Evolutionary conservation across 2,329 filamentous ascomycete genomes (phyloP).

Genomic region (Lachnum nothofagi): DNA sequence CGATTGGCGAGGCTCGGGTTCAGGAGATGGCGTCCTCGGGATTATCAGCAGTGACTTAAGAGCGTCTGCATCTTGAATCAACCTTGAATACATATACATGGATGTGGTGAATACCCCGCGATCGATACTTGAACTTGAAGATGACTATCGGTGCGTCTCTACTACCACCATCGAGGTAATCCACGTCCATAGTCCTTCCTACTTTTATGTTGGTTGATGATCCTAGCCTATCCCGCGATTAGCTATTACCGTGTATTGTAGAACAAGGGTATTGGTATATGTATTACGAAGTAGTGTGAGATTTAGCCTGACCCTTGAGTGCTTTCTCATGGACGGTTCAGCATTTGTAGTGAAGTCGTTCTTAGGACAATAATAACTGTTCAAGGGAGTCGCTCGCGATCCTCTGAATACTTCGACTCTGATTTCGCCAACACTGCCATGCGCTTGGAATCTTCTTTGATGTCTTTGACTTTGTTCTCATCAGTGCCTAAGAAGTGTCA

Average conservation of each 20-base stretch:
- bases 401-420: conserved; percentile 3
- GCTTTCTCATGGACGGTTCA: conserved; percentile 16
- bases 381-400: not conserved
- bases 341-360: not conserved
- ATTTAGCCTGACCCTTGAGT: conserved; percentile 16
- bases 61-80: not conserved
- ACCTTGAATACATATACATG: not conserved
- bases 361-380: no score
- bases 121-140: conserved; percentile 29
- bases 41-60: conserved; percentile 3
- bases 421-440: conserved; percentile 12
- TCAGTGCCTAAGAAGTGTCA: not conserved
- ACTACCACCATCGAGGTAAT: conserved; percentile 19
- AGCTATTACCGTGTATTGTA: not conserved
- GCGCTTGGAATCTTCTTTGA: conserved; percentile 6
- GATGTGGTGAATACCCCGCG: conserved; percentile 11
- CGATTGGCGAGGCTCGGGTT: not conserved
- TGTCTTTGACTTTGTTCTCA: conserved; percentile 1
- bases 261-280: not conserved
- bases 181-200: not conserved
- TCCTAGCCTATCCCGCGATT: not conserved
- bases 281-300: conserved; percentile 12
- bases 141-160: conserved; percentile 13
- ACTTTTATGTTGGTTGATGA: not conserved
- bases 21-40: conserved; percentile 2